Evolutionary conservation across 2,329 filamentous ascomycete genomes (phyloP).

Genomic region (Aspergillus unguis): DNA sequence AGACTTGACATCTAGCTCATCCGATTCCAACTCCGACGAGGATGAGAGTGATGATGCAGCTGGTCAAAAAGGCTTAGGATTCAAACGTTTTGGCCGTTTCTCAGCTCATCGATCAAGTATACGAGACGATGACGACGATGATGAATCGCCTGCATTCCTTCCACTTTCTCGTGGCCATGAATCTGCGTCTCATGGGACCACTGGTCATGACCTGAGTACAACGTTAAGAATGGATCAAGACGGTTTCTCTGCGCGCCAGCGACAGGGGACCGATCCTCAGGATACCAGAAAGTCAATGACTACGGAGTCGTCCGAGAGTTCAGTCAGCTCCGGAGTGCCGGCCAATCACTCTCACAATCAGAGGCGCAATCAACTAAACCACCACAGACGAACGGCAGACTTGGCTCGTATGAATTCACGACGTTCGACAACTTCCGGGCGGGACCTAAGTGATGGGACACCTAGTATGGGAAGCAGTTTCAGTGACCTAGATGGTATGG

Average conservation of each 20-base stretch:
- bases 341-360: conserved; percentile 23
- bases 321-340: conserved; percentile 37
- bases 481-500: conserved; percentile 60
- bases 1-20: conserved; percentile 30
- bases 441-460: conserved; percentile 53
- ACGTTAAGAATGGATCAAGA: conserved; percentile 40
- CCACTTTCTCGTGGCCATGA: conserved; percentile 33
- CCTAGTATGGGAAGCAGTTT: conserved; percentile 65
- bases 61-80: conserved; percentile 25
- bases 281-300: conserved; percentile 19
- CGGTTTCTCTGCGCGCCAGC: conserved; percentile 25
- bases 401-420: conserved; percentile 49
- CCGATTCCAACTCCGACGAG: conserved; percentile 29
- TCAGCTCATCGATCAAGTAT: conserved; percentile 35
- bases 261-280: conserved; percentile 25
- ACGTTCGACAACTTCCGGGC: conserved; percentile 32
- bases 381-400: conserved; percentile 46
- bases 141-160: conserved; percentile 47
- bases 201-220: conserved; percentile 36
- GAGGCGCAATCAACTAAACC: conserved; percentile 14
- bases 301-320: conserved; percentile 35
- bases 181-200: conserved; percentile 18
- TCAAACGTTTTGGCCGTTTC: conserved; percentile 40
- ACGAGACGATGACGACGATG: conserved; percentile 42
- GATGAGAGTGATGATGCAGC: conserved; percentile 22